Base-by-base conservation (phyloP, 257 asterid genomes). In the Petunia axillaris region DNA sequence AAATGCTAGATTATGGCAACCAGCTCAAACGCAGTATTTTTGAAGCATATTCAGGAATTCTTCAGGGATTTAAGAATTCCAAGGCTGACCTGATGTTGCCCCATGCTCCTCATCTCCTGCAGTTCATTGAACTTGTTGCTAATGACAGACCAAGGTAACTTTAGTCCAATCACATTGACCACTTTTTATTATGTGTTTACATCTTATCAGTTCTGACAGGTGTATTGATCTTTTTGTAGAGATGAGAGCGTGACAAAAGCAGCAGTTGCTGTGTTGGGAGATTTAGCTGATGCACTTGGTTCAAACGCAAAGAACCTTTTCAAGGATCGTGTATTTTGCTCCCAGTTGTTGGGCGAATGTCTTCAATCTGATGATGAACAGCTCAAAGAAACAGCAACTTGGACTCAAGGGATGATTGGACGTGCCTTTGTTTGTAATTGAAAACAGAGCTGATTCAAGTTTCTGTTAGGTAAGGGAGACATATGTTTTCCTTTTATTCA, bases 401-500 rank as follows among this genome's bases (percentile, higher is more conserved):
- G 98, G 98, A 82, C 98, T 38, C 97, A 91, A 82, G 98, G 94
- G 83, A 90, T 91, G 95, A 90, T 94, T 64, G 92, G 90, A 36
- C 98, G 92, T 0, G 91, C 89, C 64, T 94, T 89, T 76, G 88
- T 84, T 64, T 50, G 84, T 36, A 86, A 89, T 77, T 91, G 85
- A 91, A 54, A 82, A 10, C 66, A 25, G 25, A 25, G 25, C 25
- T 25, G 25, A 25, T 25, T 25, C 25, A 25, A 25, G 25, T 25
- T 25, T 25, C 25, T 25, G 25, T 25, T 25, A 25, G 25, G 25
- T 25, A 25, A 25, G 25, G 25, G 25, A 25, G 25, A 0, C 25
- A 25, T 25, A 25, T 25, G 25, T 25, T 25, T 25, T 25, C 25
- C 25, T 25, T 25, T 25, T 25, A 25, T 25, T 25, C 25, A 25